These are phyloP conservation scores for Pseudogymnoascus sp. DNA, from an alignment of 2,329 filamentous ascomycete species.

Conservation along the genomic window DNA sequence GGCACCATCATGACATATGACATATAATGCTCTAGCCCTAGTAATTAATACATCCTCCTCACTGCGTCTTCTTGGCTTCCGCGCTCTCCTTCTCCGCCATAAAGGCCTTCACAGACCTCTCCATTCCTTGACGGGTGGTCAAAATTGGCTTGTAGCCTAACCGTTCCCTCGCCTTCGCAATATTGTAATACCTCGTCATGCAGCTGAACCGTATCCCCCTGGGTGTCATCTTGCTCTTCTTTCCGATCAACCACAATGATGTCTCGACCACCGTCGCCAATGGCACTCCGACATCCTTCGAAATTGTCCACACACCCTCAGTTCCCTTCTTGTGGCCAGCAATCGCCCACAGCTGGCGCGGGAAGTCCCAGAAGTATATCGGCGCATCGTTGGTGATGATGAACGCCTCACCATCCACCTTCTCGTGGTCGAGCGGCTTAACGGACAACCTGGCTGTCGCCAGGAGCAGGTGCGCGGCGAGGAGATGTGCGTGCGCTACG, in stretches of 20 bases:
- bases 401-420: slow-evolving; percentile 79
- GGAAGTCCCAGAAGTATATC: slow-evolving; percentile 87
- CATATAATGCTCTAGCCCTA: neutral
- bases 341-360: slow-evolving; percentile 67
- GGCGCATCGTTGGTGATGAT: slow-evolving; percentile 86
- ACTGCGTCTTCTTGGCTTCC: slow-evolving; percentile 26
- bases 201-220: slow-evolving; percentile 53
- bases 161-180: slow-evolving; percentile 64
- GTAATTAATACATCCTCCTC: slow-evolving; percentile 9
- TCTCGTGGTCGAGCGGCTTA: slow-evolving; percentile 62
- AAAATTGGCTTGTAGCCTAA: slow-evolving; percentile 65
- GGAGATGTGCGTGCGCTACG: slow-evolving; percentile 71
- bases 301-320: slow-evolving; percentile 49
- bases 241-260: slow-evolving; percentile 42
- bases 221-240: slow-evolving; percentile 45
- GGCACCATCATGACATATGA: neutral
- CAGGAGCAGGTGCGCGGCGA: slow-evolving; percentile 59
- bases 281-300: slow-evolving; percentile 44
- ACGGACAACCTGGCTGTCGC: slow-evolving; percentile 31
- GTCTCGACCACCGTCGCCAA: slow-evolving; percentile 50
- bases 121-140: slow-evolving; percentile 56
- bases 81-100: slow-evolving; percentile 20
- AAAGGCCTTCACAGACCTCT: slow-evolving; percentile 24
- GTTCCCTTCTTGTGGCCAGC: slow-evolving; percentile 48
- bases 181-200: slow-evolving; percentile 74